Evolutionary conservation across 495 filamentous ascomycete species (phyloP).

Genomic region (Cercophora sp.): DNA sequence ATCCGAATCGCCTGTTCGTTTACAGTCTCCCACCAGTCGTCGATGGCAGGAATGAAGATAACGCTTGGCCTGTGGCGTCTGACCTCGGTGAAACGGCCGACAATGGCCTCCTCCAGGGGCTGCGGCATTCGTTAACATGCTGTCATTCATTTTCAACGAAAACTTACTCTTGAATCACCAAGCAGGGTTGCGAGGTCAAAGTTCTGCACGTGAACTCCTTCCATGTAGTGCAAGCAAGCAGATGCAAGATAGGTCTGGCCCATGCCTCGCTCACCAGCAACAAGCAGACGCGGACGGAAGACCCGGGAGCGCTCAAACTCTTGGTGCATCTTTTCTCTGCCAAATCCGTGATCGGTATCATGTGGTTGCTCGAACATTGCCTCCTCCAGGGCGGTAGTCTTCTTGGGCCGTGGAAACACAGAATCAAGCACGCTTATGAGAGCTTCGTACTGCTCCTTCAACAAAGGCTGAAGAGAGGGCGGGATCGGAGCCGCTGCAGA

Average conservation of each 20-base stretch:
- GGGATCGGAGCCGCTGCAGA: constrained; percentile 77
- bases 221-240: constrained; percentile 85
- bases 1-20: constrained; percentile 60
- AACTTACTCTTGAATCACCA: constrained; percentile 50
- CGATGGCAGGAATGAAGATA: constrained; percentile 87
- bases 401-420: constrained; percentile 77
- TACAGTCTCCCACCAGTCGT: constrained; percentile 77
- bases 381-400: constrained; percentile 84
- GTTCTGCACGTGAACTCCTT: constrained; percentile 90
- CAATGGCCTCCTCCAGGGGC: constrained; percentile 80
- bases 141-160: not conserved
- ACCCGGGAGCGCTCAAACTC: constrained; percentile 87
- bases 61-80: constrained; percentile 93
- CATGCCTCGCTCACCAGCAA: constrained; percentile 79
- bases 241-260: constrained; percentile 86
- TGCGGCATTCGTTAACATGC: constrained; percentile 29
- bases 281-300: constrained; percentile 81
- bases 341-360: constrained; percentile 71
- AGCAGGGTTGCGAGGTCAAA: constrained; percentile 85
- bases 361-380: constrained; percentile 86
- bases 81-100: constrained; percentile 85
- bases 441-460: constrained; percentile 64
- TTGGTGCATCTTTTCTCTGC: constrained; percentile 77
- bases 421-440: constrained; percentile 66
- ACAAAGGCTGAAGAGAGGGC: constrained; percentile 72